phyloP scores from a whole-genome alignment of 306 rosid genomes.

The Trichosanthes cucumerina region DNA sequence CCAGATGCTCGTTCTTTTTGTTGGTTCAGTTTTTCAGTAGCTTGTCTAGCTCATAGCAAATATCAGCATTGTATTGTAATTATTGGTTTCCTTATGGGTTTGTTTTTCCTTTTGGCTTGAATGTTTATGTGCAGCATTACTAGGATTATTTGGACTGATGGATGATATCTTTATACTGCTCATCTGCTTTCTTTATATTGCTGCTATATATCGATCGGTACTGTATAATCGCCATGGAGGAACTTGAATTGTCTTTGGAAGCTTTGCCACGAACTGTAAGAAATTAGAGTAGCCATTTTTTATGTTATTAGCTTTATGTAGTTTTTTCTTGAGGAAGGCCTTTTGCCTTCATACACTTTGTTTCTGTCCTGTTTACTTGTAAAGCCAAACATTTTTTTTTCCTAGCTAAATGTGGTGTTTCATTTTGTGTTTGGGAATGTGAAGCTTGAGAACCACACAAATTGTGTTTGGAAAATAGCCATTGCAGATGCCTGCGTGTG shows the following conservation, averaged over 20 bases:
- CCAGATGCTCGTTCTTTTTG: background rate
- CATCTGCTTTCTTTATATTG: slow-evolving; percentile 61
- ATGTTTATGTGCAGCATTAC: slow-evolving; percentile 36
- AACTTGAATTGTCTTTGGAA: slow-evolving; percentile 16
- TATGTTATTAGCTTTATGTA: background rate
- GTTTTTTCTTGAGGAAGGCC: background rate
- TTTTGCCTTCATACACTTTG: background rate
- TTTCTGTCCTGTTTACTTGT: background rate
- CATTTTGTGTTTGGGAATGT: background rate
- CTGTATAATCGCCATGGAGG: slow-evolving; percentile 71
- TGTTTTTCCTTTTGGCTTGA: background rate
- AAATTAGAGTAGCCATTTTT: background rate
- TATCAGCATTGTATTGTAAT: background rate
- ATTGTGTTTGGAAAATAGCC: background rate
- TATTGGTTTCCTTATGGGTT: background rate
- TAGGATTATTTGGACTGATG: slow-evolving; percentile 69
- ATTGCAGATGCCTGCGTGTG: background rate
- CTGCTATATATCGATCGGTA: slow-evolving; percentile 67
- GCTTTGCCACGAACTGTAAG: background rate
- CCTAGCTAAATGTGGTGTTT: background rate
- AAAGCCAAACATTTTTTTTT: background rate
- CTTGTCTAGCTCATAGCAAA: background rate
- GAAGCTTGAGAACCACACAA: background rate
- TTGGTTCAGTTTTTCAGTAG: background rate
- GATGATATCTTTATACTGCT: slow-evolving; percentile 66